phyloP scores from a whole-genome alignment of 768 basidiomycete species.

The Termitomyces sp. region DNA sequence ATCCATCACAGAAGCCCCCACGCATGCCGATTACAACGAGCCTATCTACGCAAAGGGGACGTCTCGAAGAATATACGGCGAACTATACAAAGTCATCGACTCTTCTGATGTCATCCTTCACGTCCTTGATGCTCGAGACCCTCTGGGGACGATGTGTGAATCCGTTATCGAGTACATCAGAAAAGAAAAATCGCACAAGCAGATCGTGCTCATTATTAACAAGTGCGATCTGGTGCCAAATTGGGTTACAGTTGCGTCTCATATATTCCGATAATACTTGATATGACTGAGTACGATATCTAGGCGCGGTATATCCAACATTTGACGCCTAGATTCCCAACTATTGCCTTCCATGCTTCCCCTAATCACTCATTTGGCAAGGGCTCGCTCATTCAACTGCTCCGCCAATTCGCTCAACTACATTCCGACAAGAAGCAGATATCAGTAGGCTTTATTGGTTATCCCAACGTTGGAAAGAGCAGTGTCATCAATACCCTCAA shows the following conservation, averaged over 20 bases:
- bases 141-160: slow-evolving; percentile 92
- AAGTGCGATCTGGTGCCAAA: slow-evolving; percentile 98
- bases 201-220: slow-evolving; percentile 94
- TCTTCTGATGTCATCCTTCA: slow-evolving; percentile 97
- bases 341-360: slow-evolving; percentile 97
- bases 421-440: slow-evolving; percentile 99
- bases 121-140: slow-evolving; percentile 93
- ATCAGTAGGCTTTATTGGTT: slow-evolving; percentile 95
- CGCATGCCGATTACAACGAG: slow-evolving; percentile 79
- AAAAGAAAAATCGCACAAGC: slow-evolving; percentile 97
- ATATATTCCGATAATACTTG: slow-evolving; percentile 5
- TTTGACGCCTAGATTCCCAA: slow-evolving; percentile 91
- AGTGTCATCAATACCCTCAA: slow-evolving; percentile 98
- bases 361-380: slow-evolving; percentile 99
- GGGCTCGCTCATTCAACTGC: slow-evolving; percentile 93
- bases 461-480: slow-evolving; percentile 97
- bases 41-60: slow-evolving; percentile 96
- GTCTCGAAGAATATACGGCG: slow-evolving; percentile 93
- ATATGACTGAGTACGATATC: background rate
- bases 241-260: slow-evolving; percentile 87
- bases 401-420: slow-evolving; percentile 93
- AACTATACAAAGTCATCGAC: slow-evolving; percentile 98
- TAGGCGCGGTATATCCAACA: slow-evolving; percentile 96
- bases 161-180: slow-evolving; percentile 89
- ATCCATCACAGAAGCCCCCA: slow-evolving; percentile 47